Base-by-base conservation (phyloP, 2,329 filamentous ascomycete species). In the Calonectria hongkongensis region DNA sequence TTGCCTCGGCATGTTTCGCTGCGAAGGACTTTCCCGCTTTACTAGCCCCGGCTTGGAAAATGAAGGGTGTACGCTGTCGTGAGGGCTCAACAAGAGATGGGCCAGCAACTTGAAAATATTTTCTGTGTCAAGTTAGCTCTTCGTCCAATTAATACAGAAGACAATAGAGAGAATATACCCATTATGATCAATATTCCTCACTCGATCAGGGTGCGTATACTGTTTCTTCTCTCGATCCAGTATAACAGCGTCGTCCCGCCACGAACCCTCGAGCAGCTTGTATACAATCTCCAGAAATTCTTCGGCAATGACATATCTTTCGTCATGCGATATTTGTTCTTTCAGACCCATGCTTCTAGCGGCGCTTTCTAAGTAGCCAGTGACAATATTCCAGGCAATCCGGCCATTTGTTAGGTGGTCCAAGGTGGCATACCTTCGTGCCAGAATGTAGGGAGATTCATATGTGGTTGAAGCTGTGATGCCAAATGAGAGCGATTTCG, bases 241-340 rank as follows among this genome's bases (percentile, higher is more conserved):
- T 15, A 75, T 62, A 7, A 86, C 82, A 0, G 85, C 84, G 12
- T 82, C 83, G 47, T 86, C 84, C 27, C 68, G 72, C 88, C 88
- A 90, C 4, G 86, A 88, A 0, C 86, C 86, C 78, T 90, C 88
- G 87, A 88, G 90, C 0, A 90, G 82, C 75, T 88, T 87, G 67
- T 86, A 85, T 1, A 81, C 78, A 9, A 86, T 83, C 25, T 85
- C 79, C 67, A 87, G 79, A 68, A 88, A 88, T 73, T 89, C 87
- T 58, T 88, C 84, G 0, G 86, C 87, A 21, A 86, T 85, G 5
- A 79, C 81, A 75, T 88, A 89, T 15, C 87, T 83, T 80, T 88
- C 85, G 63, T 89, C 87, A 69, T 89, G 87, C 66, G 86, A 82
- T 36, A 88, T 81, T 68, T 86, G 85, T 15, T 86, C 79, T 18